Evolutionary conservation across 768 basidiomycete genomes (phyloP).

Genomic region (Mycena albidolilacea): DNA sequence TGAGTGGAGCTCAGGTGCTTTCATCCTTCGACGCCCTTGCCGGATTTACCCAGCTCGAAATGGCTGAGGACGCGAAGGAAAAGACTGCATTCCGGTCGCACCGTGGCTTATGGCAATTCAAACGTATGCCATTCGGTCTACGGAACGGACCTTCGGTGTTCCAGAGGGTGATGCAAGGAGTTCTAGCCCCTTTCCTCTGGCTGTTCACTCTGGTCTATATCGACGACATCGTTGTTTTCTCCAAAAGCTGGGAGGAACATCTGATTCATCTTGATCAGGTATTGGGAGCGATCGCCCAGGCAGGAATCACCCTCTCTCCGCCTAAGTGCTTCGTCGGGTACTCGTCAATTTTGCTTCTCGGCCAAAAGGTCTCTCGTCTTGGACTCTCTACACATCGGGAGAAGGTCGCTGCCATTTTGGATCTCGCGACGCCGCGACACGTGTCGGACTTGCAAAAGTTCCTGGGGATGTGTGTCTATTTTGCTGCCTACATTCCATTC

Average conservation of each 20-base stretch:
- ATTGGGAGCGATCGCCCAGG: slow-evolving; percentile 32
- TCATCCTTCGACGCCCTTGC: background rate
- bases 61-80: slow-evolving; percentile 40
- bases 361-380: too few relatives aligned
- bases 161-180: too few relatives aligned
- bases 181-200: too few relatives aligned
- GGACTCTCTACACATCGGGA: slow-evolving; percentile 39
- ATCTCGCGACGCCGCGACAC: slow-evolving; percentile 20
- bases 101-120: background rate
- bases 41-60: slow-evolving; percentile 50
- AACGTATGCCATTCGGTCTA: too few relatives aligned
- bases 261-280: slow-evolving; percentile 40
- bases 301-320: background rate
- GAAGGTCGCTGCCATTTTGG: slow-evolving; percentile 42
- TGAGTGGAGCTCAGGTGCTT: slow-evolving; percentile 39
- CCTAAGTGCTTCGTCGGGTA: too few relatives aligned
- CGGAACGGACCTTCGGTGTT: too few relatives aligned
- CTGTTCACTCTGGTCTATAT: slow-evolving; percentile 17
- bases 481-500: too few relatives aligned
- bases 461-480: too few relatives aligned
- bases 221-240: slow-evolving; percentile 44
- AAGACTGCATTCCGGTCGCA: slow-evolving; percentile 51
- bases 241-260: slow-evolving; percentile 40
- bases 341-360: too few relatives aligned
- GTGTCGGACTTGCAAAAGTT: too few relatives aligned